phyloP scores from a whole-genome alignment of 495 filamentous ascomycete species.

The Tuber umbilicatum region DNA sequence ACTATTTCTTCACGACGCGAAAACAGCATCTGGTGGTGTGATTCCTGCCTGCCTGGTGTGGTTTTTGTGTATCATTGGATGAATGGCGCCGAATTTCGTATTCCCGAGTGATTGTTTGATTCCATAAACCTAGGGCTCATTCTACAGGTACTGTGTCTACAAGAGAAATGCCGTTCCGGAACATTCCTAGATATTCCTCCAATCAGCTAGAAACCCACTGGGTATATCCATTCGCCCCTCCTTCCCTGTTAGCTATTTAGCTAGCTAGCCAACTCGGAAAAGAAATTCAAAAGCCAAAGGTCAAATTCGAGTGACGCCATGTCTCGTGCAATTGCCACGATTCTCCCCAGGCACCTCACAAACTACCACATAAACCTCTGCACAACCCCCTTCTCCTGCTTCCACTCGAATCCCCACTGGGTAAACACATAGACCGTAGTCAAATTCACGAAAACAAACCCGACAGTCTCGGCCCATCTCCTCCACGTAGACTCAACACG shows the following conservation, averaged over 20 bases:
- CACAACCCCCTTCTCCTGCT: slow-evolving; percentile 65
- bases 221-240: neutral
- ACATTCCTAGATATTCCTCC: neutral
- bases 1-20: neutral
- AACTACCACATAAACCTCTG: slow-evolving; percentile 90
- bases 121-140: neutral
- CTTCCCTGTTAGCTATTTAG: neutral
- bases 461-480: slow-evolving; percentile 67
- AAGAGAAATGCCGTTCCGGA: neutral
- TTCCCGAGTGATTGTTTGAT: neutral
- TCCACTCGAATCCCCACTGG: slow-evolving; percentile 72
- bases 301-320: slow-evolving; percentile 1
- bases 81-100: neutral
- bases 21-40: neutral
- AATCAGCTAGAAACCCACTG: neutral
- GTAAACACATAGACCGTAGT: slow-evolving; percentile 77
- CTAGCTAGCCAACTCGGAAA: neutral
- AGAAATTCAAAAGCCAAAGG: neutral
- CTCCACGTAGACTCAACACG: slow-evolving; percentile 35
- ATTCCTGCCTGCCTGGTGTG: neutral
- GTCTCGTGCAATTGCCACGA: neutral
- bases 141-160: neutral
- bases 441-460: slow-evolving; percentile 67
- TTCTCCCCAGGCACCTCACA: neutral
- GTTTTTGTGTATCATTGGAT: neutral